Evolutionary conservation across 192 early-diverging fungal genomes (phyloP), one percentile per base, ranked within the genome.

Genomic region (Piromyces sp.): DNA sequence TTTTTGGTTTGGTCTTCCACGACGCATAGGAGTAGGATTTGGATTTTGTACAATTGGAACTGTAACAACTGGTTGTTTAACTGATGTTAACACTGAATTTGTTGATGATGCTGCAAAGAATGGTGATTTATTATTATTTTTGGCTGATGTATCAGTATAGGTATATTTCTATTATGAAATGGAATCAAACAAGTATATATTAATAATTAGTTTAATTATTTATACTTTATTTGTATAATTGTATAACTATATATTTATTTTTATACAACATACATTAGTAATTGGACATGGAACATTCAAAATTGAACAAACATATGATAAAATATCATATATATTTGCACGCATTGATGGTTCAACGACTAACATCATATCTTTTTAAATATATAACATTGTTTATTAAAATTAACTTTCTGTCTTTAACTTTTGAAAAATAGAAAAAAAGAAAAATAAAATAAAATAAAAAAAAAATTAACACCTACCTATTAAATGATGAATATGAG

Each of bases 321-420:
- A 94, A 40, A 95, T 87, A 82, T 95, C 93, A 83, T 93, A 95
- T 33, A 98, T 94, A 83, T 92, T 94, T 28, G 92, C 91, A 33
- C 96, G 89, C 30, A 90, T 85, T n/a, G 85, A 82, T 13, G 93
- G 92, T 82, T 97, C 94, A 31, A 93, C 94, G 31, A 90, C 86
- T 78, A 98, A 87, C 86, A 95, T 93, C 78, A 91, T 85, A 79
- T 78, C 22, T 29, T 29, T 51, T 29, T 29, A 29, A 36, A 19
- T n/a, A n/a, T n/a, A n/a, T n/a, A n/a, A n/a, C n/a, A n/a, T n/a
- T n/a, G n/a, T n/a, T n/a, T n/a, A n/a, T n/a, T n/a, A n/a, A n/a
- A n/a, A n/a, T n/a, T n/a, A n/a, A n/a, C n/a, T n/a, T n/a, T n/a
- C n/a, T n/a, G n/a, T n/a, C n/a, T n/a, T n/a, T n/a, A n/a, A n/a